Conservation (phyloP, 306 rosid species). For the Begonia fuchsioides region DNA sequence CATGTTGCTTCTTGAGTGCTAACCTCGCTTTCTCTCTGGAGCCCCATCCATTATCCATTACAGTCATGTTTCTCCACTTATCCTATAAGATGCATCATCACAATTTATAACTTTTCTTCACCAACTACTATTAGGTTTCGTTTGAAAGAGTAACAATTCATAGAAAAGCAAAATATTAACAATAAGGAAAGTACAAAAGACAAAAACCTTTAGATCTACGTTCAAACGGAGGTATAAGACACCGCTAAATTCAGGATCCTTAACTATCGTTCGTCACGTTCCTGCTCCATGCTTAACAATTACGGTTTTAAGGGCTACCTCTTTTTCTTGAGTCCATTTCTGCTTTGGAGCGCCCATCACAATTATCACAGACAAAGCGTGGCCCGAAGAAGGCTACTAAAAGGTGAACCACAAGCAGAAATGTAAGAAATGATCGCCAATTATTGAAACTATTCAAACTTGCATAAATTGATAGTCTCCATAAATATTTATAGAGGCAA, state of each 20-base stretch:
- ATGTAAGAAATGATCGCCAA: neutral
- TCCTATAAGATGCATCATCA: slow-evolving; percentile 34
- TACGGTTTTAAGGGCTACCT: slow-evolving; percentile 89
- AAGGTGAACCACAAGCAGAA: neutral
- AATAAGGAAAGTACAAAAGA: neutral
- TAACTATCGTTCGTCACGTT: slow-evolving; percentile 92
- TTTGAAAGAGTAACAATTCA: neutral
- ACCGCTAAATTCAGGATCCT: slow-evolving; percentile 74
- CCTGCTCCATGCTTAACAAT: slow-evolving; percentile 97
- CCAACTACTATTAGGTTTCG: neutral
- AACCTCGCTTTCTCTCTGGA: slow-evolving; percentile 71
- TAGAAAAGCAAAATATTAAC: neutral
- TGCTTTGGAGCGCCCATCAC: slow-evolving; percentile 98
- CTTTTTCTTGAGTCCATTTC: slow-evolving; percentile 89
- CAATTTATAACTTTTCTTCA: neutral
- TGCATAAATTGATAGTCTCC: neutral
- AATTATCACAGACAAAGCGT: slow-evolving; percentile 11
- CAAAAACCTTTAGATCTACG: slow-evolving; percentile 84
- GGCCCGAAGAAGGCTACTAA: neutral
- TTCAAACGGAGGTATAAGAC: slow-evolving; percentile 79
- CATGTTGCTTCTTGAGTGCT: slow-evolving; percentile 41
- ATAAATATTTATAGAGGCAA: too few species aligned
- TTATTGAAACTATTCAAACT: neutral
- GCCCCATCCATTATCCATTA: slow-evolving; percentile 91
- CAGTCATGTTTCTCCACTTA: slow-evolving; percentile 95